Percentiles rank a stretch among this genome's conserved stretches.
Evolutionary conservation across 768 basidiomycete genomes (phyloP).

Genomic region (Tulasnella sp.): DNA sequence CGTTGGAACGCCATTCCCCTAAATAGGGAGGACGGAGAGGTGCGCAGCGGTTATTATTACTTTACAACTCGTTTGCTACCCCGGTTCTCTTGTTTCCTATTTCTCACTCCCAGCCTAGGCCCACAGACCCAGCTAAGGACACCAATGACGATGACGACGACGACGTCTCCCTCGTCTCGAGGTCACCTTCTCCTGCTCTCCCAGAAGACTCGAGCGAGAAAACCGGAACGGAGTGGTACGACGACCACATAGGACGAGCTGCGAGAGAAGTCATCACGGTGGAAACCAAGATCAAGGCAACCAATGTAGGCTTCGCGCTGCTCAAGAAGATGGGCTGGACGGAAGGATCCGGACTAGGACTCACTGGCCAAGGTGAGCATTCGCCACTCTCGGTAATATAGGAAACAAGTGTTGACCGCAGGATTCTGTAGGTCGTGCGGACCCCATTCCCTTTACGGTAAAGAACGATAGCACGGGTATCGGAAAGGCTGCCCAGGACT

Average conservation of each 20-base stretch:
- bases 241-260: constrained; percentile 53
- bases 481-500: constrained; percentile 74
- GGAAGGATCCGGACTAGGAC: constrained; percentile 71
- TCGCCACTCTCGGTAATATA: neutral
- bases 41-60: constrained; percentile 63
- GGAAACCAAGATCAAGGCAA: constrained; percentile 72
- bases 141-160: constrained; percentile 52
- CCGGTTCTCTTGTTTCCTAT: constrained; percentile 41
- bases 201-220: constrained; percentile 48
- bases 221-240: constrained; percentile 54
- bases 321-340: constrained; percentile 79
- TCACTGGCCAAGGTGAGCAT: constrained; percentile 66
- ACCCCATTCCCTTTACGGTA: constrained; percentile 77
- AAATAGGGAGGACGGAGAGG: constrained; percentile 38
- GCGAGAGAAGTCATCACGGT: constrained; percentile 69
- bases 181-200: constrained; percentile 66
- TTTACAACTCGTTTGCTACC: constrained; percentile 40
- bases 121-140: constrained; percentile 34
- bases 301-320: constrained; percentile 77
- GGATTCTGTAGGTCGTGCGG: constrained; percentile 60
- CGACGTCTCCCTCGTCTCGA: constrained; percentile 67
- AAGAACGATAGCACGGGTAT: constrained; percentile 76
- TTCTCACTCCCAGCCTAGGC: constrained; percentile 55
- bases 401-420: neutral
- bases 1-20: constrained; percentile 71